These are phyloP conservation scores for Suillus discolor DNA, from an alignment of 768 basidiomycete species.

Conservation along the genomic window DNA sequence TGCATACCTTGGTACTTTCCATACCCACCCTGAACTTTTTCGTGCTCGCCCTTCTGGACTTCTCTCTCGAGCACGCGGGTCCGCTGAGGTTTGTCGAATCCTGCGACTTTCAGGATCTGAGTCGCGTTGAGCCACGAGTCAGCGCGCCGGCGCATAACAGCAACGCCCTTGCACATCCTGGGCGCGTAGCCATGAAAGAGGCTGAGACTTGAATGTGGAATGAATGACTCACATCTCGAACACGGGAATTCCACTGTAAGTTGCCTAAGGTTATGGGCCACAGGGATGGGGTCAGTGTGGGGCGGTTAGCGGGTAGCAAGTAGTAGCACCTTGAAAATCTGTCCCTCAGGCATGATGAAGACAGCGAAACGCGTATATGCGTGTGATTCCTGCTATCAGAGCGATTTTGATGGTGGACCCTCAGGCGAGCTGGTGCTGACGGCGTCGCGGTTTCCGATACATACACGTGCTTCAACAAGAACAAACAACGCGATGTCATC, in stretches of 20 bases:
- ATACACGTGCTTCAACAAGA: slow-evolving; percentile 40
- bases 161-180: slow-evolving; percentile 95
- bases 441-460: slow-evolving; percentile 23
- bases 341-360: slow-evolving; percentile 70
- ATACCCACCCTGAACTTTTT: slow-evolving; percentile 99
- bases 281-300: slow-evolving; percentile 9
- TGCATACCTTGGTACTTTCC: slow-evolving; percentile 97
- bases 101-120: slow-evolving; percentile 97
- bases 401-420: slow-evolving; percentile 19
- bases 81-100: slow-evolving; percentile 98
- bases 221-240: slow-evolving; percentile 77
- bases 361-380: slow-evolving; percentile 15
- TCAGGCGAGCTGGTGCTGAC: slow-evolving; percentile 14
- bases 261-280: slow-evolving; percentile 56
- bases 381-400: slow-evolving; percentile 10
- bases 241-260: slow-evolving; percentile 91
- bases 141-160: slow-evolving; percentile 94
- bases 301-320: not conserved
- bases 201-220: slow-evolving; percentile 38
- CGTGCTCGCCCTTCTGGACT: slow-evolving; percentile 97
- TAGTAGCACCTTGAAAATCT: slow-evolving; percentile 81
- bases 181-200: slow-evolving; percentile 41
- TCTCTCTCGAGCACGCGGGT: slow-evolving; percentile 97
- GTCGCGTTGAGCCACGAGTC: slow-evolving; percentile 99
- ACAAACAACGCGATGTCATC: slow-evolving; percentile 39